phyloP scores from a whole-genome alignment of 2,329 filamentous ascomycete genomes.

The Trichoderma sp. region DNA sequence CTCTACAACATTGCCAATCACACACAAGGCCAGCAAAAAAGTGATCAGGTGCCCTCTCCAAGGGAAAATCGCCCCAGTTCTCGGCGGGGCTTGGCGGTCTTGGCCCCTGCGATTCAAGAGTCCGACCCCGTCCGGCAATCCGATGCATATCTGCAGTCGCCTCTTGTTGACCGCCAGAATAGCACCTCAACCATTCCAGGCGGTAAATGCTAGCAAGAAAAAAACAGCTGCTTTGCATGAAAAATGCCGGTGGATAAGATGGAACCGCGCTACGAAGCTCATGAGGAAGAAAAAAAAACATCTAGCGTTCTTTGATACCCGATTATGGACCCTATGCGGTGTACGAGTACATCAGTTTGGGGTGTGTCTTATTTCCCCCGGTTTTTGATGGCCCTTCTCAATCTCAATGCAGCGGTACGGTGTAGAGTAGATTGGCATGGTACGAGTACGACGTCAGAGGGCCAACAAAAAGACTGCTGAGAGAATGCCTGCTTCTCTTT shows the following conservation, averaged over 20 bases:
- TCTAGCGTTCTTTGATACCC: slow-evolving; percentile 1
- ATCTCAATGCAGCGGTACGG: slow-evolving; percentile 7
- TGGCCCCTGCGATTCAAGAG: background rate
- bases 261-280: slow-evolving; percentile 1
- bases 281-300: background rate
- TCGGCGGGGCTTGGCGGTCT: slow-evolving; percentile 19
- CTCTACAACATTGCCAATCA: slow-evolving; percentile 5
- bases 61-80: slow-evolving; percentile 9
- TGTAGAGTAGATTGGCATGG: background rate
- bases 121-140: slow-evolving; percentile 2
- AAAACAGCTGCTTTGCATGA: slow-evolving; percentile 13
- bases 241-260: background rate
- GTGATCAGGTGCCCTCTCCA: slow-evolving; percentile 22
- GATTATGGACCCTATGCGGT: background rate
- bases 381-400: background rate
- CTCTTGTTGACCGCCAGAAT: slow-evolving; percentile 19
- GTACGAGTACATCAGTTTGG: background rate
- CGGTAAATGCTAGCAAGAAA: background rate
- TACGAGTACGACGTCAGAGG: slow-evolving; percentile 20
- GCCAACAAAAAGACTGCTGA: background rate
- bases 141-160: slow-evolving; percentile 15
- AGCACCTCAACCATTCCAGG: slow-evolving; percentile 4
- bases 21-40: slow-evolving; percentile 5
- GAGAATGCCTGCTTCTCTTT: slow-evolving; percentile 12
- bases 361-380: background rate